Conservation (phyloP, 2,329 filamentous ascomycete species). For the Xylariaceae sp. region DNA sequence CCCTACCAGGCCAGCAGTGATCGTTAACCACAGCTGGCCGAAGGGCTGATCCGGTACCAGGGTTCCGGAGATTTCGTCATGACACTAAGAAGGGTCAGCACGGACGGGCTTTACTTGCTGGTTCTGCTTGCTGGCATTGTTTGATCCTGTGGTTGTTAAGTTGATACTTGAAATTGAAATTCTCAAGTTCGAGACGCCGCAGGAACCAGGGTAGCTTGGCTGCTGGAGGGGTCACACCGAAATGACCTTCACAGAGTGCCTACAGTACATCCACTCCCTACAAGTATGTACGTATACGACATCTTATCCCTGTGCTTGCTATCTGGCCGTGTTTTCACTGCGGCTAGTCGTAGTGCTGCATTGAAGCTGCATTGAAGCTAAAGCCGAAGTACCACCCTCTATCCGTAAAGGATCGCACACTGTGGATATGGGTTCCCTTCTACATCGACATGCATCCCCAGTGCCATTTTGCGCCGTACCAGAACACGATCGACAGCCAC, state of each 20-base stretch:
- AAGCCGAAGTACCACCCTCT: constrained; percentile 18
- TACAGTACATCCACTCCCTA: neutral
- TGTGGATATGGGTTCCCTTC: constrained; percentile 22
- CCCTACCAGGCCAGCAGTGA: constrained; percentile 14
- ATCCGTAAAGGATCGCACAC: constrained; percentile 25
- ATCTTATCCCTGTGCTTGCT: constrained; percentile 11
- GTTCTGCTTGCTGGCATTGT: neutral
- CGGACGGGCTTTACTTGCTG: constrained; percentile 14
- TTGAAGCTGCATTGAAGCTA: constrained; percentile 24
- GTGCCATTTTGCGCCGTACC: constrained; percentile 14
- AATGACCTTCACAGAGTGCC: constrained; percentile 7
- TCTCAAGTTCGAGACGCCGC: constrained; percentile 16
- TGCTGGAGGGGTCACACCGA: constrained; percentile 9
- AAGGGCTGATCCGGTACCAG: constrained; percentile 37
- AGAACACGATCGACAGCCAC: constrained; percentile 25
- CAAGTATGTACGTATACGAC: neutral
- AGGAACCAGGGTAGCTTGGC: constrained; percentile 18
- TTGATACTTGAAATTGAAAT: constrained; percentile 8
- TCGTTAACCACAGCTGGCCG: constrained; percentile 17
- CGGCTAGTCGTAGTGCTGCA: constrained; percentile 10
- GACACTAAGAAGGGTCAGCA: constrained; percentile 23
- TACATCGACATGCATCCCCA: constrained; percentile 22
- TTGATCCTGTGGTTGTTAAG: neutral
- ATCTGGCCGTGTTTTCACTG: constrained; percentile 20
- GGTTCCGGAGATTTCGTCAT: constrained; percentile 38